Conservation (phyloP, 176 grass and related monocot genomes). For the Oryza meyeriana region DNA sequence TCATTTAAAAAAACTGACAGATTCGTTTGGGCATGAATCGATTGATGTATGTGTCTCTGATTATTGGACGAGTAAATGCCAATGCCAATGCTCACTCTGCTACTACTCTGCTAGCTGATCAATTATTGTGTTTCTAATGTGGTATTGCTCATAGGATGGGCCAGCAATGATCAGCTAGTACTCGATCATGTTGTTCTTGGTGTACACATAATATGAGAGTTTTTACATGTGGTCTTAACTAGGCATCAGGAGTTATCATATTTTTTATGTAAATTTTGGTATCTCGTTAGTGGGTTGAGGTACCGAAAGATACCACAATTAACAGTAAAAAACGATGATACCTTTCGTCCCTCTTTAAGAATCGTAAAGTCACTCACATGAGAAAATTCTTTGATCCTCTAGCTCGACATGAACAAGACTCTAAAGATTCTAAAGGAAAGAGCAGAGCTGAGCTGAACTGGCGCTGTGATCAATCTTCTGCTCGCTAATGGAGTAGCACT, state of each 20-base stretch:
- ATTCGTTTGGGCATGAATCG: not conserved
- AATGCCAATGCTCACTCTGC: not conserved
- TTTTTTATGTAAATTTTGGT: too few relatives aligned
- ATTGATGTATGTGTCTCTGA: not conserved
- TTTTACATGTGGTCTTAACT: not conserved
- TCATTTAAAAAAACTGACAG: not conserved
- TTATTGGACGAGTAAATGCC: not conserved
- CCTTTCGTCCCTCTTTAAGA: too few relatives aligned
- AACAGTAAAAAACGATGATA: too few relatives aligned
- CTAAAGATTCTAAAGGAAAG: not conserved
- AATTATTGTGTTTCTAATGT: conserved; percentile 18
- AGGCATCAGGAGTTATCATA: not conserved
- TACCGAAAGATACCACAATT: too few relatives aligned
- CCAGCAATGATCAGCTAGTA: not conserved
- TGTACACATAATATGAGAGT: not conserved
- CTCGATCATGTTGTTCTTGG: not conserved
- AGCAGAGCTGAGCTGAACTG: not conserved
- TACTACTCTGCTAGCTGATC: not conserved
- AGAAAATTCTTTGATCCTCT: not conserved
- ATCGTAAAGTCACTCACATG: not conserved
- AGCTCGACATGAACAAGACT: not conserved
- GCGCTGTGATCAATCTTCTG: not conserved
- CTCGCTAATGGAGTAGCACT: too few relatives aligned
- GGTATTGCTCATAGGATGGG: not conserved
- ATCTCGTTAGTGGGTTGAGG: too few relatives aligned